Percentiles rank a stretch among this genome's conserved stretches.
These are phyloP conservation scores for Cryphonectria naterciae DNA, from an alignment of 2,329 filamentous ascomycete genomes.

Conservation along the genomic window DNA sequence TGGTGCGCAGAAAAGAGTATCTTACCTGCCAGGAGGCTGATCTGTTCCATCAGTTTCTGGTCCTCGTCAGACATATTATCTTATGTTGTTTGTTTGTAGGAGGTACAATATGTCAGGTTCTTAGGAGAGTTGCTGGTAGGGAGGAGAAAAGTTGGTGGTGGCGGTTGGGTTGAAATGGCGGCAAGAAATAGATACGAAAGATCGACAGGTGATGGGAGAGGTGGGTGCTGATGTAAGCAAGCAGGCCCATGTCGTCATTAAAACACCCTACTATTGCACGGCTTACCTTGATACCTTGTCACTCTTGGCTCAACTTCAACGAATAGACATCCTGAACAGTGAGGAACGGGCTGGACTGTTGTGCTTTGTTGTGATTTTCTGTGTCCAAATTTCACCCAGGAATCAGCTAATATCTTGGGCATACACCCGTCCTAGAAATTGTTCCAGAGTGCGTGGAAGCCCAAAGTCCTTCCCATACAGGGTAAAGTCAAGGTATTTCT, in stretches of 20 bases:
- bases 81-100: not conserved
- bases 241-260: not conserved
- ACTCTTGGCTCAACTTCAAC: not conserved
- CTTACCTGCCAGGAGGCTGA: constrained; percentile 56
- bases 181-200: not conserved
- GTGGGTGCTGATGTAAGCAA: not conserved
- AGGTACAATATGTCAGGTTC: not conserved
- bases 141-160: not conserved
- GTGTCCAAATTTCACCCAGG: not conserved
- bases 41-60: constrained; percentile 57
- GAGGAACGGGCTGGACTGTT: not conserved
- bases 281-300: not conserved
- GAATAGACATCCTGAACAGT: not conserved
- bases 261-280: too few relatives aligned
- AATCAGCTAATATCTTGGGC: too few relatives aligned
- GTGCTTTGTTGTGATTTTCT: not conserved
- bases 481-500: not conserved
- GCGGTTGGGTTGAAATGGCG: not conserved
- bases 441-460: not conserved
- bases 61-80: constrained; percentile 52
- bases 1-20: constrained; percentile 15
- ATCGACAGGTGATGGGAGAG: not conserved
- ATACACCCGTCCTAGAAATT: not conserved
- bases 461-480: not conserved
- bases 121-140: not conserved